phyloP scores from a whole-genome alignment of 768 basidiomycete species.

The Boletus edulis region DNA sequence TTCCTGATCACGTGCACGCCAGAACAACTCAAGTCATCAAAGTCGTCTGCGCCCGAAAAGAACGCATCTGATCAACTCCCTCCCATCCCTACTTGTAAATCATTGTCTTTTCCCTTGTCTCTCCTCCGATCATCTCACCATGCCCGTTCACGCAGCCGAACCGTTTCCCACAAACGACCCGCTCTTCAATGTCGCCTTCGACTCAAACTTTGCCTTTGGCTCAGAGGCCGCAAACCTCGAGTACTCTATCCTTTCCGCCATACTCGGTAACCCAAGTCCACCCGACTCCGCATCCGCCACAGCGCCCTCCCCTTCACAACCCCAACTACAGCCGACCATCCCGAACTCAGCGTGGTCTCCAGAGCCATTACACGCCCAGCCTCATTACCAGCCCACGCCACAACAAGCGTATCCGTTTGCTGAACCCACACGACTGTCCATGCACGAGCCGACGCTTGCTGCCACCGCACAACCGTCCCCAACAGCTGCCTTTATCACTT shows the following conservation, averaged over 20 bases:
- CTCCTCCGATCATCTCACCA: conserved; percentile 9
- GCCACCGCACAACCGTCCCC: conserved; percentile 26
- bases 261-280: conserved; percentile 76
- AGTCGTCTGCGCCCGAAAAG: conserved; percentile 23
- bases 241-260: conserved; percentile 91
- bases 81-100: conserved; percentile 33
- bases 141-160: conserved; percentile 37
- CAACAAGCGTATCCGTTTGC: conserved; percentile 23
- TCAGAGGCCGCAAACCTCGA: conserved; percentile 93
- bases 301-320: conserved; percentile 30
- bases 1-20: conserved; percentile 28
- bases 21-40: conserved; percentile 41
- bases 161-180: conserved; percentile 53
- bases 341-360: conserved; percentile 37
- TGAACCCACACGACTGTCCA: conserved; percentile 31
- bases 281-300: conserved; percentile 29
- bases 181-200: conserved; percentile 59
- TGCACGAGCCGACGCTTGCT: conserved; percentile 32
- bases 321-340: conserved; percentile 20
- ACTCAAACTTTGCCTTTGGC: conserved; percentile 66
- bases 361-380: conserved; percentile 34
- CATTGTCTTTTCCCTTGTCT: not conserved
- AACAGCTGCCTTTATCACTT: conserved; percentile 30
- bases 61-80: conserved; percentile 30
- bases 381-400: conserved; percentile 24